Evolutionary conservation across 2,329 filamentous ascomycete species (phyloP), one percentile per base, ranked within the genome.

Genomic region (Basipetospora chlamydospora): DNA sequence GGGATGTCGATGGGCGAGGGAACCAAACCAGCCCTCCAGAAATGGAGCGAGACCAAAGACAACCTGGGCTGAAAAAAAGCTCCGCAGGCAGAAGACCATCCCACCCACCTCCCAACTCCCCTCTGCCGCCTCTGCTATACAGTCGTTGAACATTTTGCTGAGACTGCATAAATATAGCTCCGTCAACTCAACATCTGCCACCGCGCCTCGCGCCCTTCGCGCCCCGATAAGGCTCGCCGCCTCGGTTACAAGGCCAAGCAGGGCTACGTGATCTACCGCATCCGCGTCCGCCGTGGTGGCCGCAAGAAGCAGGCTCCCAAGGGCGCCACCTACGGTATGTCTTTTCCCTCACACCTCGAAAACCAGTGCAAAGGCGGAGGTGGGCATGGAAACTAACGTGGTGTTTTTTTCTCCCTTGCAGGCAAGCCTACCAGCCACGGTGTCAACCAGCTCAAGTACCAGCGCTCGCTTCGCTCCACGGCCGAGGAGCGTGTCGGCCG

Each of bases 161-260:
- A 95, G 87, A 95, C 85, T 95, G 82, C 85, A 90, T 90, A 70
- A 90, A 88, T 87, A 88, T 90, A 95, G 88, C 85, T 93, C 67
- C 87, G 88, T 74, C 88, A 96, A 77, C 74, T 96, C 72, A 93
- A 96, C 73, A 87, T 95, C 67, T 90, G 96, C 73, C 90, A 98
- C 80, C 88, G 90, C 65, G 90, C 90, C 61, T 92, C 86, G 58
- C 87, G 88, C 58, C 90, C 90, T 55, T 94, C 87, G 58, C 90
- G 90, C 66, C 90, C 90, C 60, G 92, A 98, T 75, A 98, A 98
- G 84, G 90, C 92, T 62, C 90, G 90, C 70, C 90, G 92, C 67
- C 84, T 98, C 55, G 90, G 90, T 58, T 98, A 98, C 85, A 98
- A 98, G 84, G 90, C 92, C 75, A 98, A 98, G 85, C 90, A 98